A percentile compares a stretch with the other conserved stretches of the same genome.
Evolutionary conservation across 2,329 filamentous ascomycete genomes (phyloP).

Genomic region (Beauveria asiatica): DNA sequence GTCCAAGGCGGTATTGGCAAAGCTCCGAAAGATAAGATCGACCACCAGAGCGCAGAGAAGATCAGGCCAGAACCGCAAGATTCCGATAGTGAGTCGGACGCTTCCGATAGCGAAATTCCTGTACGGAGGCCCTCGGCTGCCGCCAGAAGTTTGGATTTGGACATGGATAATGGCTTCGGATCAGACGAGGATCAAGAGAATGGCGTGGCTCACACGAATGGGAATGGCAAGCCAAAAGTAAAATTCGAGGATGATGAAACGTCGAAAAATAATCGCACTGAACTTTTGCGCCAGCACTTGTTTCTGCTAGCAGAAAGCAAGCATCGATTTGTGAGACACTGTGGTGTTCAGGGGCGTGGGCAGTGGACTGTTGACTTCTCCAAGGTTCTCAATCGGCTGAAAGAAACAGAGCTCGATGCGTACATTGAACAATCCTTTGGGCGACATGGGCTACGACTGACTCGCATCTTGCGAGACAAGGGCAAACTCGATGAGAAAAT

Average conservation of each 20-base stretch:
- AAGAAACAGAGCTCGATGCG: conserved; percentile 71
- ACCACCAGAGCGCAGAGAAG: conserved; percentile 39
- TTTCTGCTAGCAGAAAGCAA: conserved; percentile 61
- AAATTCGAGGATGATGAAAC: conserved; percentile 42
- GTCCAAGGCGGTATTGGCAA: conserved; percentile 51
- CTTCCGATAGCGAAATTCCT: conserved; percentile 18
- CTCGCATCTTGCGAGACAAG: conserved; percentile 74
- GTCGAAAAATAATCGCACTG: conserved; percentile 38
- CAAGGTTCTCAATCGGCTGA: conserved; percentile 60
- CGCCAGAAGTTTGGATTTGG: conserved; percentile 7
- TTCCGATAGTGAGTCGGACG: conserved; percentile 17
- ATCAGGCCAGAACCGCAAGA: conserved; percentile 30
- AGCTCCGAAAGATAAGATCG: conserved; percentile 36
- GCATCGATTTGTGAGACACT: conserved; percentile 59
- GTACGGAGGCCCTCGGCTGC: background rate
- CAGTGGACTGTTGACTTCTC: conserved; percentile 81
- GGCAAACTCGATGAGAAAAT: conserved; percentile 95
- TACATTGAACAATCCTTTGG: conserved; percentile 73
- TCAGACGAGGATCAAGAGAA: conserved; percentile 30
- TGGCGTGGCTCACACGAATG: conserved; percentile 28
- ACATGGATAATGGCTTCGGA: conserved; percentile 18
- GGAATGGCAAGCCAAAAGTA: conserved; percentile 33
- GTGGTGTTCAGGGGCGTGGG: conserved; percentile 52
- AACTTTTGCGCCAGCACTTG: conserved; percentile 64
- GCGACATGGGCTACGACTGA: conserved; percentile 67